A percentile compares a stretch with the other conserved stretches of the same genome.
Evolutionary conservation across 139 green algal genomes (phyloP).

Genomic region (Pseudopediastrum boryanum): DNA sequence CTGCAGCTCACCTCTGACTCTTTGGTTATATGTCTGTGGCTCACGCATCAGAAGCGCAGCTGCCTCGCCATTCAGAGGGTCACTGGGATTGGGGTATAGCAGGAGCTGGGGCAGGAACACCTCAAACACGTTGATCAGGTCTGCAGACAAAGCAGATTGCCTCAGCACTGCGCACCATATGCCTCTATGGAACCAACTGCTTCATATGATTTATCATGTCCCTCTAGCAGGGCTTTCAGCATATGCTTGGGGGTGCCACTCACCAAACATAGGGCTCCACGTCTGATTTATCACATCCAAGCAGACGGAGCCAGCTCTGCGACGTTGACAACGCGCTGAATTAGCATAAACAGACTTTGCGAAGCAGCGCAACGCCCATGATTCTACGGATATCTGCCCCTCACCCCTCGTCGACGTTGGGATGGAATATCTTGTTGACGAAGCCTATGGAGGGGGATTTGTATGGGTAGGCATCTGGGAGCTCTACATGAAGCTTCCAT

Average conservation of each 20-base stretch:
- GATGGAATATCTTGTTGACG: constrained; percentile 95
- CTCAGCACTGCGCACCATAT: not conserved
- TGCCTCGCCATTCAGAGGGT: constrained; percentile 98
- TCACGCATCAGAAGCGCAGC: constrained; percentile 97
- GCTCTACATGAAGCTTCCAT: constrained; percentile 97
- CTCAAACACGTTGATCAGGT: constrained; percentile 99
- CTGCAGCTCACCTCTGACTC: constrained; percentile 78
- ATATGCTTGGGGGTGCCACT: constrained; percentile 16
- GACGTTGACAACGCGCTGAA: not conserved
- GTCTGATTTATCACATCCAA: constrained; percentile 99
- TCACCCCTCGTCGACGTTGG: constrained; percentile 89
- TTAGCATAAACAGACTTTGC: not conserved
- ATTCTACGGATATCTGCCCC: not conserved
- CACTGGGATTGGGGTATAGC: constrained; percentile 97
- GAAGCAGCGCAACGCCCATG: not conserved
- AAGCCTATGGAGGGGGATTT: constrained; percentile 93
- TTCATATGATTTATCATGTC: not conserved
- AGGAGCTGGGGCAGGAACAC: constrained; percentile 98
- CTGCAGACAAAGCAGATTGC: constrained; percentile 47
- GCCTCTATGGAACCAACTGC: not conserved
- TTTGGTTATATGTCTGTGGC: constrained; percentile 87
- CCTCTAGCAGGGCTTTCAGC: not conserved
- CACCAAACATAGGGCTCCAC: constrained; percentile 99
- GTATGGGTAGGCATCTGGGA: constrained; percentile 90
- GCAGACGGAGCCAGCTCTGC: constrained; percentile 93